Evolutionary conservation across 1,284 basidiomycete genomes (phyloP), one percentile per base, ranked within the genome.

Genomic region (Butyriboletus appendiculatus): DNA sequence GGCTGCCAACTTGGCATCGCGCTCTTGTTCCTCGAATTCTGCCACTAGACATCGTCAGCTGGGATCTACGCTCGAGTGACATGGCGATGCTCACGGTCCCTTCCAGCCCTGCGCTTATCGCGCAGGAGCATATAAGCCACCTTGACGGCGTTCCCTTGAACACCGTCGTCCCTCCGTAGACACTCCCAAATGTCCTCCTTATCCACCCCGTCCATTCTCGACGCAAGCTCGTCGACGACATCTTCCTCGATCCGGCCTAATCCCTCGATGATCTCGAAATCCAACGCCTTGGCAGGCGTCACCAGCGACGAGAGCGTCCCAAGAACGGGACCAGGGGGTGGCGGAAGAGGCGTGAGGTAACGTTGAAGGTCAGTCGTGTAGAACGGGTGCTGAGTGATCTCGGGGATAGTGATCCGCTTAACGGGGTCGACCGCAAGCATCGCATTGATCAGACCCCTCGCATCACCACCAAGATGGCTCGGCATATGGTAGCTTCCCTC

Each of bases 401-500:
- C 92, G 42, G 89, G 84, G 20, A 97, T 84, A 0, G 94, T 96
- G 62, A 95, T 94, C 38, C 95, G 90, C 69, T 94, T 94, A 60
- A 96, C 84, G 7, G 94, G 94, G 73, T 97, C 94, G 33, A 96
- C 90, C 15, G 86, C 86, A 28, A 97, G 85, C 94, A 98, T 97
- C 42, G 85, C 78, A 34, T 82, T 82, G 63, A 97, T 90, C 45
- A 98, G 81, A 47, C 80, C 80, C 50, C 81, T 81, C 0, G 94
- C 92, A 50, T 95, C 90, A 5, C 79, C 71, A 1, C 90, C 88
- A 5, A 97, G 80, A 67, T 88, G 84, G 37, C 78, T 78, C 1
- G 95, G 95, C 59, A 93, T 84, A 62, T 90, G 85, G 73, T 92
- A 97, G 43, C 81, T 82, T 16, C 94, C 94, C 75, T 92, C 92